Evolutionary conservation across 192 early-diverging fungal species (phyloP).

Genomic region (Coemansia sp.): DNA sequence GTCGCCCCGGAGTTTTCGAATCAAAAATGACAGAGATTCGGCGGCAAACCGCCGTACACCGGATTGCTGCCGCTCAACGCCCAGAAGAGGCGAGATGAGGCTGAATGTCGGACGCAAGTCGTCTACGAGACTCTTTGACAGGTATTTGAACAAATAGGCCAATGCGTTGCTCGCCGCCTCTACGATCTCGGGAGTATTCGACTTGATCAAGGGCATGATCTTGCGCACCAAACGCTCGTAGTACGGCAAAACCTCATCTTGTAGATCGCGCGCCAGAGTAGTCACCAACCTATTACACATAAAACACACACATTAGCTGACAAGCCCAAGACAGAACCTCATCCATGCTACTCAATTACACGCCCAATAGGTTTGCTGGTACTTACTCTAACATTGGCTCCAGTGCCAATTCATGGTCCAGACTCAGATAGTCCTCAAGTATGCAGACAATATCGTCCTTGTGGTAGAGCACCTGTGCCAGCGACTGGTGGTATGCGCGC

Average conservation of each 20-base stretch:
- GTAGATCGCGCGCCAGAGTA: slow-evolving; percentile 88
- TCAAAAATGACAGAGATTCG: slow-evolving; percentile 87
- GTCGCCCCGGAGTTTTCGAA: slow-evolving; percentile 73
- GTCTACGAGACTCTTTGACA: slow-evolving; percentile 66
- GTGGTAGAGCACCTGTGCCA: slow-evolving; percentile 91
- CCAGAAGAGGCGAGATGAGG: slow-evolving; percentile 74
- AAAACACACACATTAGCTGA: not conserved
- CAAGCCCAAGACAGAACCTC: not conserved
- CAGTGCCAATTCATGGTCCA: slow-evolving; percentile 66
- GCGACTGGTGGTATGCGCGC: slow-evolving; percentile 63
- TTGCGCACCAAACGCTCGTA: slow-evolving; percentile 66
- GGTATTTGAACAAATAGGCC: slow-evolving; percentile 90
- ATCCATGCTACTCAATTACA: not conserved
- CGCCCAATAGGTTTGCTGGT: not conserved
- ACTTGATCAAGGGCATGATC: slow-evolving; percentile 69
- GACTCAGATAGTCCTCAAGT: slow-evolving; percentile 66
- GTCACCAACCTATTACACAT: slow-evolving; percentile 63
- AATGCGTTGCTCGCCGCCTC: slow-evolving; percentile 87
- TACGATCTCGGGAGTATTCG: slow-evolving; percentile 69
- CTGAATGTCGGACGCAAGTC: slow-evolving; percentile 77
- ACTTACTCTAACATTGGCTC: slow-evolving; percentile 83
- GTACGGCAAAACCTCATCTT: slow-evolving; percentile 84
- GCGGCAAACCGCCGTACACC: slow-evolving; percentile 88
- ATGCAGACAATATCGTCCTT: slow-evolving; percentile 73
- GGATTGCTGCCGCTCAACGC: slow-evolving; percentile 65